Conservation (phyloP, 1,284 basidiomycete genomes). For the Cutaneotrichosporon sp. region DNA sequence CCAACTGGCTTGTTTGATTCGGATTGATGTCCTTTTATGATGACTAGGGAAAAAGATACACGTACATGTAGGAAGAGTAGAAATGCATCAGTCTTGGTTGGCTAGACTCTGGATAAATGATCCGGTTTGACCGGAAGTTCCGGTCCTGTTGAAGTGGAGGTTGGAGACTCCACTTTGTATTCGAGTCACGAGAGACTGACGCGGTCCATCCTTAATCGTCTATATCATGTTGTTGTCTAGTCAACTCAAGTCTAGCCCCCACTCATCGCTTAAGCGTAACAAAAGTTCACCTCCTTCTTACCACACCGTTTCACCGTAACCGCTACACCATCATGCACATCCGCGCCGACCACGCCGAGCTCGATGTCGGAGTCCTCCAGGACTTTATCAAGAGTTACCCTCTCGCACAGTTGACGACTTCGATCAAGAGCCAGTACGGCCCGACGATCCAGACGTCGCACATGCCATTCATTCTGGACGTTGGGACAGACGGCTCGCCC, state of each 20-base stretch:
- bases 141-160: neutral
- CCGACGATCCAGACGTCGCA: constrained; percentile 54
- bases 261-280: neutral
- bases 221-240: neutral
- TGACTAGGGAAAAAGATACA: neutral
- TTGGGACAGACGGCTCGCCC: constrained; percentile 5
- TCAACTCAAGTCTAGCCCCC: too few relatives aligned
- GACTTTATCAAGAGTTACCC: constrained; percentile 53
- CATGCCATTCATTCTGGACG: constrained; percentile 55
- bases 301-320: neutral
- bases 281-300: neutral
- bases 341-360: constrained; percentile 53
- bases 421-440: constrained; percentile 40
- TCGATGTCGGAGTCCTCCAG: constrained; percentile 49
- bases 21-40: neutral
- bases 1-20: constrained; percentile 19
- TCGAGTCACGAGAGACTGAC: neutral
- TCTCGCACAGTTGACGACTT: constrained; percentile 54
- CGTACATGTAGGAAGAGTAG: neutral
- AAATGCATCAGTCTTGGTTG: neutral
- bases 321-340: constrained; percentile 52
- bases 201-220: neutral
- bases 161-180: neutral
- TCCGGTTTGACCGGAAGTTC: neutral
- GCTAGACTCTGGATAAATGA: neutral